These are phyloP conservation scores for Lipomyces yamanashiensis DNA, from an alignment of 805 yeast genomes.

Conservation along the genomic window DNA sequence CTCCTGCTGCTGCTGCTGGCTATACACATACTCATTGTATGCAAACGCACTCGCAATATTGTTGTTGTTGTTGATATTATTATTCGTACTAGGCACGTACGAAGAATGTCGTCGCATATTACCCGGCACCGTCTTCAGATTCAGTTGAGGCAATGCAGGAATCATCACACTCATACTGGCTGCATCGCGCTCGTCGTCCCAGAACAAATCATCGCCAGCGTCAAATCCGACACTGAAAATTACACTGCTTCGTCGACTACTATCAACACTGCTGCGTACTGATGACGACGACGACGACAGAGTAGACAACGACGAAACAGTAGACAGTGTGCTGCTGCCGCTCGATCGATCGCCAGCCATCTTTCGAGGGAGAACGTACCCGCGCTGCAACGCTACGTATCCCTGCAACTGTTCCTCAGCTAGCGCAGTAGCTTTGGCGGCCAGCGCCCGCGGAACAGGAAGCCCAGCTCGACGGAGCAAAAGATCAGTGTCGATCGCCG, in stretches of 20 bases:
- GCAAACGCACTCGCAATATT: background rate
- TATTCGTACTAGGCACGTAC: background rate
- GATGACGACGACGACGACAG: background rate
- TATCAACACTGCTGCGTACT: background rate
- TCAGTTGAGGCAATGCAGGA: background rate
- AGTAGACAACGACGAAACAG: background rate
- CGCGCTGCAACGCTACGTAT: background rate
- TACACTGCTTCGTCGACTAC: constrained; percentile 10
- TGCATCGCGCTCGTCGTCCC: constrained; percentile 18
- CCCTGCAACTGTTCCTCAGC: constrained; percentile 2
- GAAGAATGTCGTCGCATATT: background rate
- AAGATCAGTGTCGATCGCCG: constrained; percentile 24
- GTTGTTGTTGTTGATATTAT: background rate
- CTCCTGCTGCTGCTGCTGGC: constrained; percentile 6
- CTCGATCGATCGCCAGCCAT: background rate
- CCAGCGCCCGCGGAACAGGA: constrained; percentile 18
- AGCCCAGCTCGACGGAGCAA: constrained; percentile 19
- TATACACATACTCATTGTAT: background rate
- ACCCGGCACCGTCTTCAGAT: background rate
- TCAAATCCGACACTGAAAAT: constrained; percentile 4
- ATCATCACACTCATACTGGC: background rate
- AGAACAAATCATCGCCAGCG: constrained; percentile 10
- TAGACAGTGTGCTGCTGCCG: background rate
- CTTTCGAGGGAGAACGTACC: background rate
- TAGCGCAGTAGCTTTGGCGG: constrained; percentile 7